Evolutionary conservation across 139 green algal species (phyloP).

Genomic region (Tetradesmus lagerheimii): DNA sequence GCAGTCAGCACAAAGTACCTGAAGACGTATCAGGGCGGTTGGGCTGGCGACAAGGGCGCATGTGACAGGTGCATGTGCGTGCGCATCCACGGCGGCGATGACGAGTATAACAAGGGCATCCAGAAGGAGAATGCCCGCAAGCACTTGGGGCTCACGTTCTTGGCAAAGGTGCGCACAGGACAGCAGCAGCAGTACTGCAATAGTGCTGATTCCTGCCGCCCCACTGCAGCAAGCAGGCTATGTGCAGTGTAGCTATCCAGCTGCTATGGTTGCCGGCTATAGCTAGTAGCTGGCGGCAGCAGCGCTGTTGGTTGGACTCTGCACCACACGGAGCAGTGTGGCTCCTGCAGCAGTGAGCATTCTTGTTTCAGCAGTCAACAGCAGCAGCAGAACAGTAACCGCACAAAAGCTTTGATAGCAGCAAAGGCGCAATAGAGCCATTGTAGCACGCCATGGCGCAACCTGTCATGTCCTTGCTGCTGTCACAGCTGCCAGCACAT

Average conservation of each 20-base stretch:
- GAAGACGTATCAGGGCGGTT: constrained; percentile 48
- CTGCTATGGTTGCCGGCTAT: too few relatives aligned
- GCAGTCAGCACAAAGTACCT: constrained; percentile 53
- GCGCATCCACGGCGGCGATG: constrained; percentile 43
- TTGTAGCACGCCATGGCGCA: not conserved
- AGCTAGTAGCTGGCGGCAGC: too few relatives aligned
- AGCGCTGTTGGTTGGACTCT: not conserved
- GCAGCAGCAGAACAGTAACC: not conserved
- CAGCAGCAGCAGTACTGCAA: not conserved
- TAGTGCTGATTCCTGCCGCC: not conserved
- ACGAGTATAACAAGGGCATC: constrained; percentile 35
- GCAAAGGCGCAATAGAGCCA: not conserved
- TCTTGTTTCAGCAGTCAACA: not conserved
- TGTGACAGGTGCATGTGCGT: constrained; percentile 53
- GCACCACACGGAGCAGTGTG: not conserved
- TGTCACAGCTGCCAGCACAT: not conserved
- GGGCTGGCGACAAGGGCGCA: constrained; percentile 31
- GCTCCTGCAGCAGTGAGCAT: not conserved
- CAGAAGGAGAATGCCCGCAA: constrained; percentile 16
- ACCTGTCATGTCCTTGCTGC: not conserved
- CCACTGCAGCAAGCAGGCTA: too few relatives aligned
- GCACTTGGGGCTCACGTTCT: constrained; percentile 38
- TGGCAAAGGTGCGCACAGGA: constrained; percentile 26
- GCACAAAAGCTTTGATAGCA: not conserved
- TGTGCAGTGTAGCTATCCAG: not conserved